Conservation (phyloP, 495 filamentous ascomycete species). For the Neurospora discreta region DNA sequence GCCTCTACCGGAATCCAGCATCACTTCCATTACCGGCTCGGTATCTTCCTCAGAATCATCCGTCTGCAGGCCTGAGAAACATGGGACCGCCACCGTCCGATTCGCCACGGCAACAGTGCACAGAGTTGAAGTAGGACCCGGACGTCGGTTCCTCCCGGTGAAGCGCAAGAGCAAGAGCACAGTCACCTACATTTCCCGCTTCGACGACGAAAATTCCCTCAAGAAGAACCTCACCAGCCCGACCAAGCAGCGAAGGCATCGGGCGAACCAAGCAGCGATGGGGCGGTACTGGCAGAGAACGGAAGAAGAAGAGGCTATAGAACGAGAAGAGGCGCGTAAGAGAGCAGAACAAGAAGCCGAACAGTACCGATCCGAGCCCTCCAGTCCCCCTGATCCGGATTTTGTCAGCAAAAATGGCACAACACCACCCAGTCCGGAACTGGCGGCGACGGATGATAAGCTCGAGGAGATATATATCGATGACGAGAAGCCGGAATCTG, state of each 20-base stretch:
- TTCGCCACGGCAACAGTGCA: slow-evolving; percentile 25
- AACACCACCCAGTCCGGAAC: background rate
- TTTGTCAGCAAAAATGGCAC: background rate
- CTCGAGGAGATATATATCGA: background rate
- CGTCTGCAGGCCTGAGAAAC: background rate
- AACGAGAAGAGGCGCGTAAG: slow-evolving; percentile 16
- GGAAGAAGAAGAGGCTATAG: slow-evolving; percentile 22
- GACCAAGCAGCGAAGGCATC: slow-evolving; percentile 19
- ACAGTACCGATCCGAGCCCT: slow-evolving; percentile 19
- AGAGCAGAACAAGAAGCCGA: slow-evolving; percentile 20
- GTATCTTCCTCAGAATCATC: background rate
- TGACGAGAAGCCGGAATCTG: background rate
- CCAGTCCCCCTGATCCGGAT: slow-evolving; percentile 4
- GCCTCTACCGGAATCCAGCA: background rate
- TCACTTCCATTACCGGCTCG: background rate
- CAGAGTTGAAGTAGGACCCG: slow-evolving; percentile 20
- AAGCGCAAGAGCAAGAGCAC: slow-evolving; percentile 26
- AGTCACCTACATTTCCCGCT: slow-evolving; percentile 21
- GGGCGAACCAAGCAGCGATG: slow-evolving; percentile 26
- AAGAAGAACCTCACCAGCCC: slow-evolving; percentile 15
- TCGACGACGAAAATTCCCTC: slow-evolving; percentile 15
- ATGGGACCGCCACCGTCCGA: slow-evolving; percentile 15
- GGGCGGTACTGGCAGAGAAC: slow-evolving; percentile 23
- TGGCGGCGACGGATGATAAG: background rate
- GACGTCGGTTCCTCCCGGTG: slow-evolving; percentile 20